Base-by-base conservation (phyloP, 495 filamentous ascomycete genomes). In the Cairneyella variabilis region DNA sequence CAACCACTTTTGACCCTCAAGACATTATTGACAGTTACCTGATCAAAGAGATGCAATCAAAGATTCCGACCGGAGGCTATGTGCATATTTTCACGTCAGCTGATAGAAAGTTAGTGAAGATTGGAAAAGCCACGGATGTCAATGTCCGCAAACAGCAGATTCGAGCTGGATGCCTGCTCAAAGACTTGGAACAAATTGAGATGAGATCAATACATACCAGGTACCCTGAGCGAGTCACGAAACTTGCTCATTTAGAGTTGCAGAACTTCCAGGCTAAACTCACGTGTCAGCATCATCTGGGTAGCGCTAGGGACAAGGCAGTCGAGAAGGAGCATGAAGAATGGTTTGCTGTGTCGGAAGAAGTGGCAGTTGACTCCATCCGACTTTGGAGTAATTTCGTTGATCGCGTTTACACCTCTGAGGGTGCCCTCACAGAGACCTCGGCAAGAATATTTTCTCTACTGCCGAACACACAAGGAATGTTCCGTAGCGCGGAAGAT, bases 261-360 rank as follows among this genome's bases (percentile, higher is more conserved):
- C 6, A 30, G 37, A 43, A 43, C 18, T 52, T 52, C 25, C 37
- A 23, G 43, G 49, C 38, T 3, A 43, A 43, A 32, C 10, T 52
- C 28, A 23, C 4, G n/a, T 52, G 49, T 23, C 20, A 28, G 49
- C 37, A 52, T 32, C 39, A 43, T 10, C 1, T 12, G 27, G 5
- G 3, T 52, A 14, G 2, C 2, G 9, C 21, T 2, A 43, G 2
- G 3, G 12, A 16, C 7, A 11, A 43, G 3, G 36, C 9, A 41
- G 9, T 14, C 41, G 36, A 51, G 9, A 3, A 41, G 6, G 49
- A 52, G 21, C 38, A 53, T 53, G 18, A 9, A 5, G 14, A 46
- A 37, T 53, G 51, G 51, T 53, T 53, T 32, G 28, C 36, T 45
- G 41, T 53, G 3, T 5, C 16, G 45, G 41, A 45, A 53, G 26